phyloP scores from a whole-genome alignment of 495 filamentous ascomycete species.

The Massariosphaeria phaeospora region DNA sequence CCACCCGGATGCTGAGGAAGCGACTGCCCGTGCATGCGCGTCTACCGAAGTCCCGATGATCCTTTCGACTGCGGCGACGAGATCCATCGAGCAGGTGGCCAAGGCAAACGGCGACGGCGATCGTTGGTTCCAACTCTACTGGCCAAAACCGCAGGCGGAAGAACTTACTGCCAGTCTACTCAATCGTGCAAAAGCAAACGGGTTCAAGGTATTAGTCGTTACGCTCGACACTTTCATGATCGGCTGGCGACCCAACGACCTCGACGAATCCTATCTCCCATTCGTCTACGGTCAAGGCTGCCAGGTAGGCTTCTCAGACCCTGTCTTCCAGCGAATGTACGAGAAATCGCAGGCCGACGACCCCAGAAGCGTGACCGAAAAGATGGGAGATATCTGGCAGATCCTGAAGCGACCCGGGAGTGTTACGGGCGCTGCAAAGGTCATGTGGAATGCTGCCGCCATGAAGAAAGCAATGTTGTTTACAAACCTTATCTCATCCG shows the following conservation, averaged over 20 bases:
- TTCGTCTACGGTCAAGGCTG: conserved; percentile 32
- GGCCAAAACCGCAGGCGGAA: conserved; percentile 27
- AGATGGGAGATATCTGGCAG: conserved; percentile 24
- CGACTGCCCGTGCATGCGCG: conserved; percentile 22
- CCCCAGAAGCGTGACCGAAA: conserved; percentile 8
- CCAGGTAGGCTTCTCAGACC: conserved; percentile 30
- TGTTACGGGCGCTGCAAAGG: conserved; percentile 20
- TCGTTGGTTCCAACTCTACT: conserved; percentile 34
- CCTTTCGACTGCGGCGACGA: conserved; percentile 28
- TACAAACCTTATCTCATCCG: conserved; percentile 13
- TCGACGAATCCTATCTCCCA: conserved; percentile 32
- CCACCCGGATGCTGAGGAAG: conserved; percentile 33
- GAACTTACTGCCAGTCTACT: conserved; percentile 32
- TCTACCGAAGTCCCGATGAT: conserved; percentile 28
- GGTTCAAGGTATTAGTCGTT: conserved; percentile 35
- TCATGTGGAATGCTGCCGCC: conserved; percentile 22
- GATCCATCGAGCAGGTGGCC: conserved; percentile 32
- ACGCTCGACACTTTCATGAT: conserved; percentile 34
- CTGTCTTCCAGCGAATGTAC: conserved; percentile 29
- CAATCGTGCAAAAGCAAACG: conserved; percentile 25
- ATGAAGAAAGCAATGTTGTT: conserved; percentile 26
- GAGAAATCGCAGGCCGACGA: conserved; percentile 27
- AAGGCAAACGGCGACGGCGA: conserved; percentile 30
- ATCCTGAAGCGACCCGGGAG: conserved; percentile 28
- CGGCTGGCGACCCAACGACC: conserved; percentile 33